phyloP scores from a whole-genome alignment of 1,139 yeast species.

The Yamadazyma sp. region DNA sequence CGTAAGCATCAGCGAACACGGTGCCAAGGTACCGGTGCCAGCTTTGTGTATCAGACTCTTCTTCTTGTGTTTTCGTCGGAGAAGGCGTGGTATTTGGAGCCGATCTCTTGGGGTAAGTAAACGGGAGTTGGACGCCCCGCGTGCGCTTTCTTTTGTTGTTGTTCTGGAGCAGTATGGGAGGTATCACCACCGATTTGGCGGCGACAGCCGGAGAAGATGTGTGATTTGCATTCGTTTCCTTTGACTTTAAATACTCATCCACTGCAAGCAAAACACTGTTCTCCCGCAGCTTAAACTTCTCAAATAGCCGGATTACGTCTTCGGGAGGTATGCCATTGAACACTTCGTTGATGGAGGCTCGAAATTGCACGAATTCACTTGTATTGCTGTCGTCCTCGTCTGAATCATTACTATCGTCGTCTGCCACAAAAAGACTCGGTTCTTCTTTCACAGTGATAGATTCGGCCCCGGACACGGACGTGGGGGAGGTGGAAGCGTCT shows the following conservation, averaged over 20 bases:
- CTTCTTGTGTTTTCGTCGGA: slow-evolving; percentile 7
- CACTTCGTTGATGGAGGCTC: slow-evolving; percentile 3
- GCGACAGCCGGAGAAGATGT: neutral
- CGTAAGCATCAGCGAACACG: slow-evolving; percentile 74
- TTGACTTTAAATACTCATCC: slow-evolving; percentile 26
- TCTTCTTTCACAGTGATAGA: slow-evolving; percentile 1
- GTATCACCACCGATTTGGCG: slow-evolving; percentile 7
- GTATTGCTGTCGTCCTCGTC: neutral
- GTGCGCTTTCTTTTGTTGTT: slow-evolving; percentile 15
- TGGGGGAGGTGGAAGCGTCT: neutral
- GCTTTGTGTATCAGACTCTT: neutral
- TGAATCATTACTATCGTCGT: slow-evolving; percentile 4
- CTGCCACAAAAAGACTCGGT: slow-evolving; percentile 12
- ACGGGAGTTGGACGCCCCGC: slow-evolving; percentile 14
- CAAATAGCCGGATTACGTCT: slow-evolving; percentile 19
- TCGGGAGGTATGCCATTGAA: slow-evolving; percentile 1
- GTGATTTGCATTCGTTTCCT: slow-evolving; percentile 2
- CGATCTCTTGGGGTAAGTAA: slow-evolving; percentile 12
- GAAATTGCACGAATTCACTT: slow-evolving; percentile 1
- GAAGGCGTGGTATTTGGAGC: slow-evolving; percentile 10
- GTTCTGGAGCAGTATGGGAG: slow-evolving; percentile 15
- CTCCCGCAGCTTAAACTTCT: slow-evolving; percentile 22
- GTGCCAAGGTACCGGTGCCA: slow-evolving; percentile 58
- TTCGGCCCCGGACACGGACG: neutral
- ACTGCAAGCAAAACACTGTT: slow-evolving; percentile 29